Evolutionary conservation across 208 protist genomes (phyloP), one percentile per base, ranked within the genome.

Genomic region (Trypanosoma avium): DNA sequence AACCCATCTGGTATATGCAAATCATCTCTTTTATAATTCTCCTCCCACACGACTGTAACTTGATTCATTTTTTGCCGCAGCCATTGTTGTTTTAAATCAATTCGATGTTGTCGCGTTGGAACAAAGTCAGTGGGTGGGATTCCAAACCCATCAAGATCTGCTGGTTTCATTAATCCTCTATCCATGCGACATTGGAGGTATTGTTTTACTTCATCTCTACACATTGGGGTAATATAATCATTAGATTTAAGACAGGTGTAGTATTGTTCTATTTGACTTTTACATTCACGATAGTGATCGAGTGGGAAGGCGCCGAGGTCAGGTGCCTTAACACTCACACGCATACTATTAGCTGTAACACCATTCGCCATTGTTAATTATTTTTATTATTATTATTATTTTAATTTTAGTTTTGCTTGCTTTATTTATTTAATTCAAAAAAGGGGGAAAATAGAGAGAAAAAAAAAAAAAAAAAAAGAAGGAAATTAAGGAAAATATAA

Each of bases 181-280:
- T 94, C 86, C 82, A 93, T 93, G 70, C 91, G 80, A 52, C 91
- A 96, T 48, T 88, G 52, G 19, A 96, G 76, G 69, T 96, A 96
- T 2, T 65, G 65, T 49, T 82, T 77, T 21, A 86, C 79, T 50
- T 83, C 66, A 56, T 90, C 79, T 17, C 91, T 82, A 75, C 91
- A 96, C 78, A 89, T 75, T n/a, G 86, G 86, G 22, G 88, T 70
- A 55, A 92, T 63, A 73, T 92, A 90, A 6, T 92, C 71, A 68
- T 93, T 82, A 1, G 63, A 55, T 70, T 92, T 88, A n/a, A 96
- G 57, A 59, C 91, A 96, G 2, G 6, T 62, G 69, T 91, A 95
- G 67, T 95, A 94, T 21, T 63, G 55, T 55, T 86, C 84, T 43
- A 96, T 92, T 49, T 87, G 62, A 19, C 52, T 77, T 61, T 87